phyloP scores from a whole-genome alignment of 2,329 filamentous ascomycete species.

The Endoconidiophora laricicola region DNA sequence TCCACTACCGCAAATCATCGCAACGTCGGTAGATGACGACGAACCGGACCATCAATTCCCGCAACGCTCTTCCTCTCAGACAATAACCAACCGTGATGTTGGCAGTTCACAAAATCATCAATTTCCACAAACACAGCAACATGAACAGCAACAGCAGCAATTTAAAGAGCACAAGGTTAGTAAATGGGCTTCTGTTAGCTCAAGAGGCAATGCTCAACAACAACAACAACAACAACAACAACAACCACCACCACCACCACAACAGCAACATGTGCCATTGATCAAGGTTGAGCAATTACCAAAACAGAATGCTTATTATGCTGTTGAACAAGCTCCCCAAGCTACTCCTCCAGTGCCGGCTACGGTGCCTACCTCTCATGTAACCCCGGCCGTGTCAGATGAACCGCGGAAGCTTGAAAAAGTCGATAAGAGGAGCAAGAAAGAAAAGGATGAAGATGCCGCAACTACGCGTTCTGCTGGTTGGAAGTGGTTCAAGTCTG shows the following conservation, averaged over 20 bases:
- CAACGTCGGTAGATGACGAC: constrained; percentile 36
- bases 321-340: constrained; percentile 27
- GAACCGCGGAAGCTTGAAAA: constrained; percentile 50
- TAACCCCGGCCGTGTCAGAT: constrained; percentile 47
- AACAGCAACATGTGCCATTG: neutral
- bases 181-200: constrained; percentile 2
- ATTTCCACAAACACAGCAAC: neutral
- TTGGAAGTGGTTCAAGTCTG: constrained; percentile 65
- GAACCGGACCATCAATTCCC: neutral
- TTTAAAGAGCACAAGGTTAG: constrained; percentile 1
- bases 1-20: constrained; percentile 42
- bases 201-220: neutral
- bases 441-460: constrained; percentile 47
- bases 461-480: constrained; percentile 58
- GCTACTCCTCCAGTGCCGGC: constrained; percentile 29
- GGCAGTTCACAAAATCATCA: neutral
- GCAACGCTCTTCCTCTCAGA: constrained; percentile 1
- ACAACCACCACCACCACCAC: constrained; percentile 2
- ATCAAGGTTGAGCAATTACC: neutral
- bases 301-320: constrained; percentile 21
- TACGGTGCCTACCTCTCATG: constrained; percentile 42
- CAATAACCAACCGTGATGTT: neutral
- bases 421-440: constrained; percentile 56
- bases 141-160: constrained; percentile 5
- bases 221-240: constrained; percentile 11